Base-by-base conservation (phyloP, 345 rosid species). In the Fremontodendron californicum region DNA sequence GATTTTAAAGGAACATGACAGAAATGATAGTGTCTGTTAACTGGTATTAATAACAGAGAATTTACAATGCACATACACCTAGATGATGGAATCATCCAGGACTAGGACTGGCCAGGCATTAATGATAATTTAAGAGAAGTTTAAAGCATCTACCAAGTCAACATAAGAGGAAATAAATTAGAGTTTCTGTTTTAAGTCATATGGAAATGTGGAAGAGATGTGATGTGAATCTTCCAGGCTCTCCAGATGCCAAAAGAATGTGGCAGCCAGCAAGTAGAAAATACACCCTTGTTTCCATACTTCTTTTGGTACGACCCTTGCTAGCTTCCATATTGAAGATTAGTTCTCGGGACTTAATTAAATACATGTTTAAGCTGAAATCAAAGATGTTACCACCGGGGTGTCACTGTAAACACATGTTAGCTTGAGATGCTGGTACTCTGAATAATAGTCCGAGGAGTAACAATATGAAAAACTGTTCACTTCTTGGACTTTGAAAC, bases 401-500 rank as follows among this genome's bases (percentile, higher is more conserved):
- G 33, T 58, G 48, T 52, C 46, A 33, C 31, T 3, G 10, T 33
- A 35, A 51, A 51, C 5, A 52, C 43, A 19, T 46, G 58, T 49
- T 48, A 71, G 25, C 23, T 49, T 49, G 60, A n/a, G 40, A 49
- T 52, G 12, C 21, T 52, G 6, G 18, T 11, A 72, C n/a, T 45
- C 29, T 69, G 21, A 45, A 25, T 37, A 37, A 1, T 45, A 3
- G 39, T 37, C 5, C 2, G 39, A 37, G 39, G 39, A 37, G 39
- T 37, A 37, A 37, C 4, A 37, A 37, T 37, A 37, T 5, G 39
- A 37, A 52, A 10, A 52, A 21, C 21, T 54, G 11, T 63, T 63
- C 68, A 35, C 68, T 63, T 21, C 29, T 54, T 62, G 67, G 67
- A 33, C 10, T 62, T 62, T 35, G 42, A 62, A 62, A 62, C 67